These are phyloP conservation scores for Leishmania aethiopica DNA, from an alignment of 208 protist species.

Conservation along the genomic window DNA sequence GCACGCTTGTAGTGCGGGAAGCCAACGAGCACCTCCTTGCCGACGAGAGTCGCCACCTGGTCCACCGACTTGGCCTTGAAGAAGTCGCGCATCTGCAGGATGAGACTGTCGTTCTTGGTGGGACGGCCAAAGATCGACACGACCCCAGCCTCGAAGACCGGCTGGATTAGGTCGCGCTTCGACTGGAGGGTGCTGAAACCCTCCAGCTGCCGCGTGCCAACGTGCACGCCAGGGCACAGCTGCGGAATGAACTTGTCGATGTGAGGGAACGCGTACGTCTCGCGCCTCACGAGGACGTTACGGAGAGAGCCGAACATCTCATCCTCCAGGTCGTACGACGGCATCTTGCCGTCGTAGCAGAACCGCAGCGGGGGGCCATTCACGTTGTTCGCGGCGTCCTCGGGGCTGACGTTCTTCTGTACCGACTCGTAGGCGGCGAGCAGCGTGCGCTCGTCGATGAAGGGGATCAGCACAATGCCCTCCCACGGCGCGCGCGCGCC, in stretches of 20 bases:
- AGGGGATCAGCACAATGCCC: conserved; percentile 92
- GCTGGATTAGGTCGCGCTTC: conserved; percentile 51
- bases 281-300: conserved; percentile 51
- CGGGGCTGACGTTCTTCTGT: conserved; percentile 57
- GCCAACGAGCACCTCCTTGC: conserved; percentile 83
- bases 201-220: conserved; percentile 66
- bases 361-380: conserved; percentile 68
- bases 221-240: conserved; percentile 64
- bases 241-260: conserved; percentile 53
- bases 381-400: conserved; percentile 75
- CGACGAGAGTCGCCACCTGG: conserved; percentile 58
- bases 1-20: conserved; percentile 91
- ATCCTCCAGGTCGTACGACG: conserved; percentile 49
- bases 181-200: conserved; percentile 82
- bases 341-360: conserved; percentile 63
- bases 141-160: conserved; percentile 53
- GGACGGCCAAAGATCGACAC: conserved; percentile 81
- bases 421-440: conserved; percentile 81
- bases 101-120: conserved; percentile 72
- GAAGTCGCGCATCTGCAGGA: conserved; percentile 58
- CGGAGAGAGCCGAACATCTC: conserved; percentile 62
- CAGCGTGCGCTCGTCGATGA: conserved; percentile 86
- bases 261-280: conserved; percentile 61
- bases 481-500: conserved; percentile 88
- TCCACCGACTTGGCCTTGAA: conserved; percentile 30